These are phyloP conservation scores for Benincasa hispida DNA, from an alignment of 306 rosid genomes.

Conservation along the genomic window DNA sequence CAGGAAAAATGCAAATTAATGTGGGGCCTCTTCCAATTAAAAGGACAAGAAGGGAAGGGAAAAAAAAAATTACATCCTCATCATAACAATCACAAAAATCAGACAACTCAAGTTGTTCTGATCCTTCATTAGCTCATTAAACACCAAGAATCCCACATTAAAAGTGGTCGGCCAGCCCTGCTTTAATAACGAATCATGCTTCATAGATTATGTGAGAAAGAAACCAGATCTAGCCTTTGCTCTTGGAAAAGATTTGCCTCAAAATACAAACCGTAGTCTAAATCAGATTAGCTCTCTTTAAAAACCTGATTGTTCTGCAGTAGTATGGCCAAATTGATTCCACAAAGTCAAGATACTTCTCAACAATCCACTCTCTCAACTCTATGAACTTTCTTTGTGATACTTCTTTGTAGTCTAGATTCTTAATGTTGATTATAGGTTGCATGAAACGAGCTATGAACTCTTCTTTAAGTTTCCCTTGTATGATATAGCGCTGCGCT, in stretches of 20 bases:
- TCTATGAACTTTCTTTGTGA: conserved; percentile 36
- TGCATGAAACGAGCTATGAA: conserved; percentile 26
- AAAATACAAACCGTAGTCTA: conserved; percentile 16
- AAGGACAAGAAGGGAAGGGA: neutral
- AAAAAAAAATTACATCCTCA: conserved; percentile 13
- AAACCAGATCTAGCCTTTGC: conserved; percentile 13
- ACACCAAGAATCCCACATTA: conserved; percentile 31
- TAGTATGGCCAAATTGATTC: conserved; percentile 84
- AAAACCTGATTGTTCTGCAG: conserved; percentile 63
- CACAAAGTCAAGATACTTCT: conserved; percentile 60
- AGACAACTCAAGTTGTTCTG: conserved; percentile 24
- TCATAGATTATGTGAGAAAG: conserved; percentile 13
- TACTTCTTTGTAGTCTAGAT: conserved; percentile 41
- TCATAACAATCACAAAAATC: conserved; percentile 20
- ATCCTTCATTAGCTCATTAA: conserved; percentile 18
- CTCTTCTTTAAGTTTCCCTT: conserved; percentile 57
- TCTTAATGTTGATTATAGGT: conserved; percentile 42
- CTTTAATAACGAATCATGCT: conserved; percentile 17
- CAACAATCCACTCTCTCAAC: conserved; percentile 33
- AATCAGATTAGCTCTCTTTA: conserved; percentile 73
- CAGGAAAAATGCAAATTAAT: conserved; percentile 11
- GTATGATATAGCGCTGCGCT: conserved; percentile 29
- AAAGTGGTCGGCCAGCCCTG: conserved; percentile 38
- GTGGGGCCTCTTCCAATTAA: conserved; percentile 26
- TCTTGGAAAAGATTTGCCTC: conserved; percentile 16